phyloP scores from a whole-genome alignment of 2,329 filamentous ascomycete genomes.

The Aspergillus piperis region DNA sequence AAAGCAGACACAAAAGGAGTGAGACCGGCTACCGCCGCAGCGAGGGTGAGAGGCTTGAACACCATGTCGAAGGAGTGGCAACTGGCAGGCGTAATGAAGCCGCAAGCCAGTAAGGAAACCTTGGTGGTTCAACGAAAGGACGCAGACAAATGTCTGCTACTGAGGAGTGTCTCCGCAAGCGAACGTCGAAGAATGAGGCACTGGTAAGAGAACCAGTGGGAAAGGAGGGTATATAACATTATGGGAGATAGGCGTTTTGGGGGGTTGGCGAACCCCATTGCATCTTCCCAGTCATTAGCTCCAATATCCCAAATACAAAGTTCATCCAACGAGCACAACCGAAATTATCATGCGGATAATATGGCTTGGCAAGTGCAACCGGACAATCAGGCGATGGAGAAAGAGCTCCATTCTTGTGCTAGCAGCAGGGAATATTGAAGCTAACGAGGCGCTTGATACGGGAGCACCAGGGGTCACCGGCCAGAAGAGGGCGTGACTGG shows the following conservation, averaged over 20 bases:
- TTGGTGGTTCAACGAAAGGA: constrained; percentile 54
- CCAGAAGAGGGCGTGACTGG: constrained; percentile 7
- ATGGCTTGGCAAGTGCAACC: constrained; percentile 12
- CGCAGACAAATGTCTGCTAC: constrained; percentile 52
- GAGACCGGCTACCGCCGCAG: constrained; percentile 37
- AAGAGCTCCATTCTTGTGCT: background rate
- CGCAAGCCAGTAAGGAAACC: constrained; percentile 36
- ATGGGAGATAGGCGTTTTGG: background rate
- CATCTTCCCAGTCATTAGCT: background rate
- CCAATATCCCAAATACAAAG: background rate
- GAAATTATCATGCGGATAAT: constrained; percentile 2
- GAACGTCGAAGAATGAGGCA: constrained; percentile 19
- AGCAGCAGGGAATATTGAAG: constrained; percentile 27
- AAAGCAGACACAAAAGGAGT: constrained; percentile 42
- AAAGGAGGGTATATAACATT: constrained; percentile 8
- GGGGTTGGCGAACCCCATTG: background rate
- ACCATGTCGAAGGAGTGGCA: constrained; percentile 41
- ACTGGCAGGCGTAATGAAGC: constrained; percentile 38
- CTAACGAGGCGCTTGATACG: constrained; percentile 7
- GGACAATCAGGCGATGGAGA: background rate
- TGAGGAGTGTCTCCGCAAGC: constrained; percentile 19
- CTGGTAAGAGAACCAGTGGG: constrained; percentile 15
- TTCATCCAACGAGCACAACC: constrained; percentile 8
- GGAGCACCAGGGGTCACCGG: background rate
- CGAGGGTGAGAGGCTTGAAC: constrained; percentile 36